These are phyloP conservation scores for Chalara sp. DNA, from an alignment of 2,329 filamentous ascomycete species.

Conservation along the genomic window DNA sequence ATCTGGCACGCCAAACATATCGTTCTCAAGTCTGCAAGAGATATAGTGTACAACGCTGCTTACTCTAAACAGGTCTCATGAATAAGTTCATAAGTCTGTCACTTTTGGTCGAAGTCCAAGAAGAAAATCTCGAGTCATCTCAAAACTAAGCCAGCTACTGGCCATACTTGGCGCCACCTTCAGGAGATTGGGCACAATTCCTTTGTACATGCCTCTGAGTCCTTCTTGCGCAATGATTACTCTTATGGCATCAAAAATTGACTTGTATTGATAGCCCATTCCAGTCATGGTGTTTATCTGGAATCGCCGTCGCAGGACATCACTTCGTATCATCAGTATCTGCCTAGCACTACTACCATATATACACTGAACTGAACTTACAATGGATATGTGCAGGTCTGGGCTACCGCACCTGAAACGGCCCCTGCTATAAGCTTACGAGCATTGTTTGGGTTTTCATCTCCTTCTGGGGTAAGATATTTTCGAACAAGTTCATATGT, in stretches of 20 bases:
- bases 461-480: slow-evolving; percentile 79
- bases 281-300: slow-evolving; percentile 99
- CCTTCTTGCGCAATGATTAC: slow-evolving; percentile 83
- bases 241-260: slow-evolving; percentile 73
- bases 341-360: slow-evolving; percentile 3
- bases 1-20: no score
- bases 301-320: slow-evolving; percentile 87
- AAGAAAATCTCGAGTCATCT: slow-evolving; percentile 84
- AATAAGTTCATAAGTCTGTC: slow-evolving; percentile 11
- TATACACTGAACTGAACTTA: slow-evolving; percentile 41
- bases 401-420: slow-evolving; percentile 90
- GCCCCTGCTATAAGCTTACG: slow-evolving; percentile 87
- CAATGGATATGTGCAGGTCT: slow-evolving; percentile 98
- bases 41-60: no score
- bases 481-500: slow-evolving; percentile 85
- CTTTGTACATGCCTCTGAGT: slow-evolving; percentile 82
- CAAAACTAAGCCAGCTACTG: slow-evolving; percentile 95
- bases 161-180: slow-evolving; percentile 99
- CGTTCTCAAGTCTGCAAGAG: no score
- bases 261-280: slow-evolving; percentile 93
- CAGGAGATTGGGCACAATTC: slow-evolving; percentile 87
- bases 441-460: slow-evolving; percentile 70
- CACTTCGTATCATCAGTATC: slow-evolving; percentile 43
- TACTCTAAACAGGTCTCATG: no score
- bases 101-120: slow-evolving; percentile 48